Base-by-base conservation (phyloP, 495 filamentous ascomycete species). In the Aspergillus funiculosus region DNA sequence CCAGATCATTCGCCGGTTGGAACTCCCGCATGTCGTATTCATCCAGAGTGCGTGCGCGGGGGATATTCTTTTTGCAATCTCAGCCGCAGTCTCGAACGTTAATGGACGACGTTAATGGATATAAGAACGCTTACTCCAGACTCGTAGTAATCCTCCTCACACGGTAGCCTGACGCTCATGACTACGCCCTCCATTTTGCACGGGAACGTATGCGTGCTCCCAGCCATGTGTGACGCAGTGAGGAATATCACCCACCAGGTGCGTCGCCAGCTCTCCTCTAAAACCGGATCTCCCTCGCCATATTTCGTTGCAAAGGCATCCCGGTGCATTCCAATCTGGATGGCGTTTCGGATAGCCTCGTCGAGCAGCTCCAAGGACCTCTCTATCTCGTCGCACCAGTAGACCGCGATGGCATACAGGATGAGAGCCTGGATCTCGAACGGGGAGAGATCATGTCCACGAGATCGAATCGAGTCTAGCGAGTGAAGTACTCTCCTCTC, bases 121-220 rank as follows among this genome's bases (percentile, higher is more conserved):
- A 11, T 4, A 11, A 30, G 9, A 30, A 53, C 24, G 72, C 77
- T 56, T 68, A 84, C 81, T 50, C 80, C 82, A 31, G 67, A 70
- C 27, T 67, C 58, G 66, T 83, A 92, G 34, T 85, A 72, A 13
- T 67, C 63, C 59, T 92, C 83, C 48, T 90, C 85, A 53, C 86
- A 90, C 1, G 87, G 87, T 13, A 90, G 64, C 10, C 70, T 74
- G 3, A 81, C 79, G 27, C 81, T 77, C 11, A 74, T 61, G 29
- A 62, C 57, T 36, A 85, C 69, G 27, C 76, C 69, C 46, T 74
- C 75, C 19, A 82, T 66, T 28, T 69, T 55, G 48, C 83, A 83
- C 0, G 52, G 50, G 48, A 55, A 57, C 0, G 60, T 62, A 13
- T 55, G 54, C 25, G 58, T 30, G 14, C 58, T 63, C 1, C 62